Percentiles rank a stretch among this genome's conserved stretches.
These are phyloP conservation scores for Phascolomyces articulosus DNA, from an alignment of 371 early-diverging fungal species.

Conservation along the genomic window DNA sequence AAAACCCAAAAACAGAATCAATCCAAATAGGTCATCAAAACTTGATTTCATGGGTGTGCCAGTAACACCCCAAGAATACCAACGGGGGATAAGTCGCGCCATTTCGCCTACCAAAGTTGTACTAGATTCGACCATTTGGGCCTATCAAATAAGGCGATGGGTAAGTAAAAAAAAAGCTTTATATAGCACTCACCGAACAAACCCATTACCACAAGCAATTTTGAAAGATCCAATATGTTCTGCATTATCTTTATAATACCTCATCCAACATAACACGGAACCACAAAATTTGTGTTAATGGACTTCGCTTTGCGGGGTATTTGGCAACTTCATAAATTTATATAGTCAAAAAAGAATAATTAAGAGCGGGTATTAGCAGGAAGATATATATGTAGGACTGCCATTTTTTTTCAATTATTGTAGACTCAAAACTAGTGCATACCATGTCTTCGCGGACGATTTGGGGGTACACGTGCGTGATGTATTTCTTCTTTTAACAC, in stretches of 20 bases:
- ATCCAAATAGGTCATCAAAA: slow-evolving; percentile 55
- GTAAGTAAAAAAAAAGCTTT: too few relatives aligned
- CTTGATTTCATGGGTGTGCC: slow-evolving; percentile 65
- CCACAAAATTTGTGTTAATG: slow-evolving; percentile 58
- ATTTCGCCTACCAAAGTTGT: slow-evolving; percentile 51
- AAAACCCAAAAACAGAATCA: slow-evolving; percentile 48
- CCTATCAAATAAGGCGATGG: slow-evolving; percentile 43
- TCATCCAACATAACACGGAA: slow-evolving; percentile 64
- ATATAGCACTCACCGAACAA: too few relatives aligned
- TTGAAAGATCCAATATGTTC: too few relatives aligned
- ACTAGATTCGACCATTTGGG: slow-evolving; percentile 69
- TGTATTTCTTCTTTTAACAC: slow-evolving; percentile 58
- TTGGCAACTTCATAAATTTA: slow-evolving; percentile 22
- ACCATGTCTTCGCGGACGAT: slow-evolving; percentile 35
- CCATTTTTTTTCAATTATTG: too few relatives aligned
- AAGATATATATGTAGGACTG: too few relatives aligned
- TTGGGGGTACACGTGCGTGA: slow-evolving; percentile 30
- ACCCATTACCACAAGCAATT: too few relatives aligned
- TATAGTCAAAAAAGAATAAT: too few relatives aligned
- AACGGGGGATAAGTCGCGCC: slow-evolving; percentile 59
- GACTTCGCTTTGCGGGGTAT: slow-evolving; percentile 46
- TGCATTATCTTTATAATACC: too few relatives aligned
- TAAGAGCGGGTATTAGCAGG: too few relatives aligned
- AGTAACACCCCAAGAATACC: slow-evolving; percentile 72
- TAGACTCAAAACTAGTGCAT: too few relatives aligned